Percentiles rank a stretch among this genome's conserved stretches.
Conservation (phyloP, 1,284 basidiomycete species). For the Pterula multifida region DNA sequence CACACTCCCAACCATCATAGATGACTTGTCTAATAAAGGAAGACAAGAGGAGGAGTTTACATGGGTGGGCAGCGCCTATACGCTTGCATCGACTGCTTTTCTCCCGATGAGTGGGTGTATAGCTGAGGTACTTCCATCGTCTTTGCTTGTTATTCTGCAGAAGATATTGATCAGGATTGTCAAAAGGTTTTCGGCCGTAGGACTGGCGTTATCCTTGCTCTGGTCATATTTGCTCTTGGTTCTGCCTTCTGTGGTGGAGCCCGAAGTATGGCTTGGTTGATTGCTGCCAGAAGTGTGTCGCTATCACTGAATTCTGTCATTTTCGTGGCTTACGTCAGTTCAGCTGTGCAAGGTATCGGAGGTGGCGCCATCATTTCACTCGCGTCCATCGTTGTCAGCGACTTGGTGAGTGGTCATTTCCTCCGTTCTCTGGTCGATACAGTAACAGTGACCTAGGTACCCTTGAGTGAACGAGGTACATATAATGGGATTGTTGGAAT, state of each 20-base stretch:
- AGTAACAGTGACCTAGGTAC: conserved; percentile 11
- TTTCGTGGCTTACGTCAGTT: too few species aligned
- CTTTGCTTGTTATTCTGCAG: not conserved
- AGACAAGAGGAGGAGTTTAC: conserved; percentile 18
- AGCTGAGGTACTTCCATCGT: conserved; percentile 14
- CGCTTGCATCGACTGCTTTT: conserved; percentile 23
- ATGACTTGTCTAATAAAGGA: conserved; percentile 16
- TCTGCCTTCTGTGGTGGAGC: conserved; percentile 31
- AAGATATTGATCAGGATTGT: conserved; percentile 3
- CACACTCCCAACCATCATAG: conserved; percentile 18
- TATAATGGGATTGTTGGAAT: conserved; percentile 21
- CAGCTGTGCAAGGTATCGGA: conserved; percentile 36
- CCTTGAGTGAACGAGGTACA: conserved; percentile 25
- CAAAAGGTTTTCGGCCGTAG: conserved; percentile 27
- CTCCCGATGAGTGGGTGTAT: conserved; percentile 17
- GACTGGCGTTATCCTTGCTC: conserved; percentile 22
- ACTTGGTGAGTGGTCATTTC: conserved; percentile 22
- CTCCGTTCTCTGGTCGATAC: not conserved
- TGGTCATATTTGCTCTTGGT: conserved; percentile 30
- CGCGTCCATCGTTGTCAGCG: conserved; percentile 28
- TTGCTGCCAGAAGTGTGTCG: conserved; percentile 24
- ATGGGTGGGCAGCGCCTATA: conserved; percentile 24
- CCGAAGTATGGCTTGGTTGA: conserved; percentile 26
- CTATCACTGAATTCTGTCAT: too few species aligned
- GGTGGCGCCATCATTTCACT: conserved; percentile 32